Base-by-base conservation (phyloP, 345 rosid genomes). In the Rhodomyrtus tomentosa region DNA sequence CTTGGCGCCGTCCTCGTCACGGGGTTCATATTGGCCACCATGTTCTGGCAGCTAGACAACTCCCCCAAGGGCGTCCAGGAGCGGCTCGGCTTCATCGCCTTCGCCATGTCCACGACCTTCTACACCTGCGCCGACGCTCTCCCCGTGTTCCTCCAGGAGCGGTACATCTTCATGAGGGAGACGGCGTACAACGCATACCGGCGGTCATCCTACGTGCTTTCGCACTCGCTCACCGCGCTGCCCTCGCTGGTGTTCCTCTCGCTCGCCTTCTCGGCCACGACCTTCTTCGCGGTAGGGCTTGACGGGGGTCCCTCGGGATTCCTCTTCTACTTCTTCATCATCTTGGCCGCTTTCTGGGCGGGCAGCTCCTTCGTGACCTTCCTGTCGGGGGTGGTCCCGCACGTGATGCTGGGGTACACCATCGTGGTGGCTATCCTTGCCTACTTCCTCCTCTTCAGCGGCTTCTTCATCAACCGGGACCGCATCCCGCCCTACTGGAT, bases 151-250 rank as follows among this genome's bases (percentile, higher is more conserved):
- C 96, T 97, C 83, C 99, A 95, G 84, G 98, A 97, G 81, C 88
- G 99, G 76, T 95, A 97, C 90, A 97, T 97, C 84, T 97, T 95
- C 98, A 92, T 97, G 98, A 90, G 99, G 68, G 99, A 97, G 85
- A 97, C 99, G 0, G 98, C 99, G 49, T 84, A 97, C 88, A 97
- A 95, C 53, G 96, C 99, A 0, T 97, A 97, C 84, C 85, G 99
- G 62, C 89, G 99, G 86, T 92, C 93, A 13, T 97, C 99, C n/a
- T 97, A 97, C 86, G 98, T 95, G 16, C 84, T 97, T 50, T 93
- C 99, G 10, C 98, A 93, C 84, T 89, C 98, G 2, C 83, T 97
- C 13, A 90, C 88, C 5, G 88, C 91, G 0, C 73, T 97, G 25
- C 99, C 98, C 1, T 80, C 95, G 0, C 87, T 97, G 68, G 68